These are phyloP conservation scores for Gastrolobium villosum DNA, from an alignment of 306 rosid genomes.

Conservation along the genomic window DNA sequence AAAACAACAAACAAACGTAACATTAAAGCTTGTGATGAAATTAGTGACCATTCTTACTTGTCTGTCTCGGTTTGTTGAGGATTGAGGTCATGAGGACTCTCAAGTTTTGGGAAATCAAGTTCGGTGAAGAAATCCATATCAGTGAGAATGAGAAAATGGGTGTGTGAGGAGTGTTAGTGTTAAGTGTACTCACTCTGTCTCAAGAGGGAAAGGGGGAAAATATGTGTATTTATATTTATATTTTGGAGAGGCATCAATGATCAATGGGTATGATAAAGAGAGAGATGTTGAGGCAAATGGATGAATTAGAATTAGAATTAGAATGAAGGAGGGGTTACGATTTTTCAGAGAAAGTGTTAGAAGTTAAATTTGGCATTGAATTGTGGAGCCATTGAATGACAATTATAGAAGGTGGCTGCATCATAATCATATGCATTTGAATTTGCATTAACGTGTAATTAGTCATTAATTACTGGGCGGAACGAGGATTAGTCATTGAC, in stretches of 20 bases:
- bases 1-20: background rate
- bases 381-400: slow-evolving; percentile 49
- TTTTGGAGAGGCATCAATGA: background rate
- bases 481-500: slow-evolving; percentile 15
- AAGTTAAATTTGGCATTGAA: slow-evolving; percentile 46
- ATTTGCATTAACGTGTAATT: slow-evolving; percentile 36
- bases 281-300: slow-evolving; percentile 35
- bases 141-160: background rate
- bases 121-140: slow-evolving; percentile 54
- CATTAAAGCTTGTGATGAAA: background rate
- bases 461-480: background rate
- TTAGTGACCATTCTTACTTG: slow-evolving; percentile 47
- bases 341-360: slow-evolving; percentile 37
- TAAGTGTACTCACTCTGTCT: too few relatives aligned
- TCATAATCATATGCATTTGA: slow-evolving; percentile 42
- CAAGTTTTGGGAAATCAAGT: slow-evolving; percentile 48
- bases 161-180: background rate
- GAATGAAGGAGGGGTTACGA: slow-evolving; percentile 55
- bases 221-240: background rate
- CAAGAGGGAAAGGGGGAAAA: background rate
- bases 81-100: slow-evolving; percentile 45
- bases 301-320: background rate
- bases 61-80: slow-evolving; percentile 5
- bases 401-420: slow-evolving; percentile 49
- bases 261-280: background rate